Evolutionary conservation across 1,284 basidiomycete species (phyloP), one percentile per base, ranked within the genome.

Genomic region (Neotropicomus parvogracilis): DNA sequence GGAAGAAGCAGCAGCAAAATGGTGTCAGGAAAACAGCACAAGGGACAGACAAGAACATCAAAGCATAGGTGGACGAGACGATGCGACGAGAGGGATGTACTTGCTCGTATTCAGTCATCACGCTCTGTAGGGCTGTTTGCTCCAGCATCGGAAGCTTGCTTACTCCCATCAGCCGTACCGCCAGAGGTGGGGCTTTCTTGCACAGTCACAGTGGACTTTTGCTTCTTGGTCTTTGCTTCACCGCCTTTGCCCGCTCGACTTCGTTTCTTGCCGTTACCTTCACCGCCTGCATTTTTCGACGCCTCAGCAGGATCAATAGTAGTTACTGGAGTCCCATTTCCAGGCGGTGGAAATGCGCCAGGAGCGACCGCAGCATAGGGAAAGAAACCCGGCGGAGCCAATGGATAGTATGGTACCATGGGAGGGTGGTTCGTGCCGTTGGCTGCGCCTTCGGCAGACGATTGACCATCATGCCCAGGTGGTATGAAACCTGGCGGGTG

Each of bases 381-480:
- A 28, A 70, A 54, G 49, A 70, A 72, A 27, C 73, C 67, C 3
- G 70, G 68, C 33, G 67, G 68, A 5, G 67, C 57, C 40, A 72
- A 59, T 3, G 73, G 63, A 50, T 74, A 78, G 52, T 77, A 75
- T 3, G 74, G 66, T 48, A 78, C 64, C 44, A 73, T 64, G 7
- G 57, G 60, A 26, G 70, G 72, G 51, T 75, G 77, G 16, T 64
- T 74, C 24, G 72, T 62, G 43, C 67, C 66, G 4, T 67, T 67
- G 12, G 71, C 58, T 5, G 69, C 55, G 0, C 73, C 72, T 12
- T 76, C 76, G 11, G 72, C 58, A 32, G 65, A 59, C 9, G 72
- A 55, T 37, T 73, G 74, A 11, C 67, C 70, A 10, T 78, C 76
- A 46, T 71, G 72, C 3, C 61, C 62, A 10, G 70, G 66, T 4